Evolutionary conservation across 2,329 filamentous ascomycete genomes (phyloP).

Genomic region (Xylariaceae sp.): DNA sequence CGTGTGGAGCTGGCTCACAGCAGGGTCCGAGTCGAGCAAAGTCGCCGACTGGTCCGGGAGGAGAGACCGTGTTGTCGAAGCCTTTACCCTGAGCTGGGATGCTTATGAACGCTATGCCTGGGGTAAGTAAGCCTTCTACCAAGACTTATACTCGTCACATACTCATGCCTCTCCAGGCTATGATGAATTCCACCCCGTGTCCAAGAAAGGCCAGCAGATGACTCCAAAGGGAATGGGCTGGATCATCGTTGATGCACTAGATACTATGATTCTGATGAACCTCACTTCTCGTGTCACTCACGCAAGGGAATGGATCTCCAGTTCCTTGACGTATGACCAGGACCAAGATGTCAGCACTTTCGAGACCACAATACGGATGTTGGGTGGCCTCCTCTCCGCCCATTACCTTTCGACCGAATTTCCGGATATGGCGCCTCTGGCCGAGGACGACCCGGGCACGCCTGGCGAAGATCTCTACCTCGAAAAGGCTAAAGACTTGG

Average conservation of each 20-base stretch:
- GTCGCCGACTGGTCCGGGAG: slow-evolving; percentile 75
- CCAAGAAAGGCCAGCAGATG: slow-evolving; percentile 82
- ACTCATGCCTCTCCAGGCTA: slow-evolving; percentile 54
- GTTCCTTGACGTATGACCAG: slow-evolving; percentile 81
- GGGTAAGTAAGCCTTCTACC: slow-evolving; percentile 68
- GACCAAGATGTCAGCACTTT: slow-evolving; percentile 97
- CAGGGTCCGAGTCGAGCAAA: slow-evolving; percentile 47
- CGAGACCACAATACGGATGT: slow-evolving; percentile 96
- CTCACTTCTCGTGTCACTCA: slow-evolving; percentile 81
- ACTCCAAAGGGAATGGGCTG: slow-evolving; percentile 86
- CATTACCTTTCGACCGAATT: slow-evolving; percentile 90
- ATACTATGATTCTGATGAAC: slow-evolving; percentile 99
- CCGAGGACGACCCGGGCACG: slow-evolving; percentile 70
- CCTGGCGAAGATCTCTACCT: slow-evolving; percentile 89
- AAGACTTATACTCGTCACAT: not conserved
- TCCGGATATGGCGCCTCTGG: slow-evolving; percentile 75
- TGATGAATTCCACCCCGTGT: slow-evolving; percentile 84
- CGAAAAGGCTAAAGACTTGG: slow-evolving; percentile 92
- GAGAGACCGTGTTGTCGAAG: slow-evolving; percentile 81
- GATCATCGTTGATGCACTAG: slow-evolving; percentile 96
- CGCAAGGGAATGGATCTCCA: slow-evolving; percentile 86
- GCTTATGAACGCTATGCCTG: slow-evolving; percentile 91
- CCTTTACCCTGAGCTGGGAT: slow-evolving; percentile 90
- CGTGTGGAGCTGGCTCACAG: slow-evolving; percentile 61
- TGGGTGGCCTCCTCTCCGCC: slow-evolving; percentile 88